A percentile compares a stretch with the other conserved stretches of the same genome.
Conservation (phyloP, 1,139 yeast genomes). For the Geotrichum bryndzae region DNA sequence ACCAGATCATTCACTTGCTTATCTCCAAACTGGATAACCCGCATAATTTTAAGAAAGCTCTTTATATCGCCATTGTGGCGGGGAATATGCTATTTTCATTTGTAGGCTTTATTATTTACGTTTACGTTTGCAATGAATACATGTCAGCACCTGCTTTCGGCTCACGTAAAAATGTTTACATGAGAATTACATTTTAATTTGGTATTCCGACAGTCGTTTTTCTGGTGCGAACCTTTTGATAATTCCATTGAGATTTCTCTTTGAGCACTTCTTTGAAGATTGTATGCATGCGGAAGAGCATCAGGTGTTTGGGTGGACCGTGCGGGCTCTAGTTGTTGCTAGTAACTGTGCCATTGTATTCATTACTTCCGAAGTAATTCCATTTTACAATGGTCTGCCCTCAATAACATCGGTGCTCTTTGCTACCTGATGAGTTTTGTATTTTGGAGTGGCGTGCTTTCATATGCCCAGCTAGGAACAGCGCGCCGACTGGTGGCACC, state of each 20-base stretch:
- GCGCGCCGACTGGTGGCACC: constrained; percentile 30
- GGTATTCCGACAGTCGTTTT: constrained; percentile 53
- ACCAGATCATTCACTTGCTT: constrained; percentile 56
- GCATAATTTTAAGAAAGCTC: constrained; percentile 51
- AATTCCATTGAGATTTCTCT: constrained; percentile 49
- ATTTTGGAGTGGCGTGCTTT: constrained; percentile 56
- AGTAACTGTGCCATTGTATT: constrained; percentile 50
- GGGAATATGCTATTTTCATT: constrained; percentile 47
- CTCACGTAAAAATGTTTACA: constrained; percentile 42
- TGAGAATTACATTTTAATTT: constrained; percentile 54
- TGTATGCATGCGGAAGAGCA: constrained; percentile 45
- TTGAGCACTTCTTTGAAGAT: constrained; percentile 42
- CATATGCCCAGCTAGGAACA: constrained; percentile 30
- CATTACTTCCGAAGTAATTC: constrained; percentile 56
- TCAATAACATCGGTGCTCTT: constrained; percentile 58
- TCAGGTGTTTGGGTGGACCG: constrained; percentile 48
- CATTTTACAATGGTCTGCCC: constrained; percentile 54
- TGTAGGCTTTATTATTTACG: constrained; percentile 53
- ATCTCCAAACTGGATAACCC: constrained; percentile 57
- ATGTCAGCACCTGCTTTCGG: constrained; percentile 59
- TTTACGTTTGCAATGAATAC: constrained; percentile 51
- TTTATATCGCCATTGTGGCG: constrained; percentile 46
- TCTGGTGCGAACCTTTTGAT: constrained; percentile 52
- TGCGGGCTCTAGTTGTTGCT: constrained; percentile 45
- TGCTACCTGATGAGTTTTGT: constrained; percentile 61